Base-by-base conservation (phyloP, 345 rosid species). In the Eucalyptus curtisii region DNA sequence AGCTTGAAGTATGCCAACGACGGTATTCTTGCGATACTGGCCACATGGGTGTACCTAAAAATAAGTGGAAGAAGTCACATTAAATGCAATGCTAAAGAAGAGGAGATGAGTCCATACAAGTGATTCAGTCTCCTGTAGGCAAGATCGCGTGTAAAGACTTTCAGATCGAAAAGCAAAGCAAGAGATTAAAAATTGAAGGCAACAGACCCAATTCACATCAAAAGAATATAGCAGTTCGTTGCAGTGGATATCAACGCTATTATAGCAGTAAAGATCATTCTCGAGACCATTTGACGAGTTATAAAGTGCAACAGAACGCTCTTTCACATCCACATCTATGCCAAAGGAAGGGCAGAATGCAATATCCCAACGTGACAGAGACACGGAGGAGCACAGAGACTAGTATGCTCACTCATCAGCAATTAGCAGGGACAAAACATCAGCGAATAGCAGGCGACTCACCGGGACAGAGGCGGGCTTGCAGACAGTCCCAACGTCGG, bases 31-130 rank as follows among this genome's bases (percentile, higher is more conserved):
- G 66, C 98, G 97, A 89, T 98, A 98, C 87, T 98, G 99, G 86
- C 99, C 99, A 93, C 99, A 98, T 33, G 98, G 99, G 93, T 98
- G 99, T 87, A 98, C 99, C 99, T 98, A 90, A 89, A 37, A 13
- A 88, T 33, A 59, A 22, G 31, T 86, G 68, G 42, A 87, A n/a
- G 76, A 42, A 90, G 87, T 81, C 88, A 6, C 86, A 71, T 57
- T 37, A 47, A 14, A 31, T 16, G 27, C 37, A n/a, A 64, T n/a
- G 37, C 37, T 84, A 84, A 42, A 84, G 86, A 84, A 49, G 40
- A 8, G 14, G 48, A 81, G 49, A 81, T 10, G 30, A 44, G 86
- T 49, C 86, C 49, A 84, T 24, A 24, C 86, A 17, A 25, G 52
- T 49, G 52, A 84, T 27, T 47, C 37, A n/a, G n/a, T 64, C 37